Base-by-base conservation (phyloP, 139 green algal species). In the Auxenochlorella pyrenoidosa region DNA sequence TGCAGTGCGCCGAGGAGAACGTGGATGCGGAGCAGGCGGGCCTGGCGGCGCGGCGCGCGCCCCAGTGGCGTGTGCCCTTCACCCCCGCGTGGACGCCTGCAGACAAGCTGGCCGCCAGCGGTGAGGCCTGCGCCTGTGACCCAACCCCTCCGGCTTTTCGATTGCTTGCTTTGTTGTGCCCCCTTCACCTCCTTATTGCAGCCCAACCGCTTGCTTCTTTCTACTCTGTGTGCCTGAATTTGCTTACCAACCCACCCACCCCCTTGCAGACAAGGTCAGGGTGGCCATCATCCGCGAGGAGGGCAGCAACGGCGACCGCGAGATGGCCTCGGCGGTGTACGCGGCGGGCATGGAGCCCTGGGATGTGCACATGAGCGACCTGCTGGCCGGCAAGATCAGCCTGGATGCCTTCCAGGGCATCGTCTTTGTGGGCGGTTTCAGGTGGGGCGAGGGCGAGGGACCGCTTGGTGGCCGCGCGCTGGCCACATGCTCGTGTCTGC, bases 301-400 rank as follows among this genome's bases (percentile, higher is more conserved):
- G 91, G 98, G 98, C 87, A 95, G 84, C 94, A 99, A 99, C 87
- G 98, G 98, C 36, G 98, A 99, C 91, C 88, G 98, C 30, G 98
- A 99, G 93, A 99, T 99, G 98, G 93, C 95, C 0, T 95, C 97
- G 0, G 97, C 97, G 18, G 88, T 98, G 24, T 95, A 92, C 40
- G 91, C 92, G 34, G 95, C 94, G 0, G 97, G 97, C 86, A 94
- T 99, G 93, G 94, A 99, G 92, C 96, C 98, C 1, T 99, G 97
- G 97, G 98, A 99, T 90, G 89, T 99, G 65, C 97, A 96, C 68
- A 99, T 99, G 98, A 95, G 84, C 38, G 98, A 99, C 90, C 93
- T 99, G 72, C 90, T 99, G 65, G 84, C 89, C 36, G 97, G 95
- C n/a, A 75, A 83, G 8, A 93, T 91, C 65, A 89, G 87, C 24